Base-by-base conservation (phyloP, 1,139 yeast species). In the Taphrina wiesneri region DNA sequence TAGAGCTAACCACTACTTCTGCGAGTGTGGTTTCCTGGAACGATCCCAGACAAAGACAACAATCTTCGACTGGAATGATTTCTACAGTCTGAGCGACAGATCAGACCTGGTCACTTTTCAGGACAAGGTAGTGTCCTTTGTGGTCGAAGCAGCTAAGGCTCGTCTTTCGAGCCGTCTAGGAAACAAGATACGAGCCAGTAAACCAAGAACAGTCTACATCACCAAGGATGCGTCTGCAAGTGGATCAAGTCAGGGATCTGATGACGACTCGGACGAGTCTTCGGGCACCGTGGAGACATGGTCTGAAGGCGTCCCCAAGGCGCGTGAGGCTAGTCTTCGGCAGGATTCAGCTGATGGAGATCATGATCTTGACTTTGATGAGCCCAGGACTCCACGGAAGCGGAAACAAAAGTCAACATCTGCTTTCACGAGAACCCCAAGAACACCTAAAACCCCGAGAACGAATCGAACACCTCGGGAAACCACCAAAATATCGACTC, bases 361-460 rank as follows among this genome's bases (percentile, higher is more conserved):
- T 5, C n/a, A 45, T n/a, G 49, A 23, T 11, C 25, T 45, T 7
- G 54, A 49, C 11, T 7, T 28, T 15, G 54, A 49, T 13, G 47
- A n/a, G 11, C 63, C 56, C 25, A 25, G 28, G n/a, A 60, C 64
- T 15, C 64, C 57, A 7, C 43, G 51, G 30, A 60, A 60, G 23
- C 52, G 49, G 15, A 26, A 25, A 28, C 54, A 28, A 19, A 15
- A 3, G 1, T 26, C 54, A 15, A 21, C 36, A 2, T 1, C 21
- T 26, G 49, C 15, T 2, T 11, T 28, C 11, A 6, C 45, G 6
- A n/a, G 36, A 21, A 23, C 39, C 3, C 23, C 43, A 7, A 15
- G 21, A 5, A 59, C 63, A 4, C 54, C 56, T 15, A 57, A 34
- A 23, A 46, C 47, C 13, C 56, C 52, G n/a, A 36, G 56, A 5